A percentile compares a stretch with the other conserved stretches of the same genome.
These are phyloP conservation scores for Metarhizium sp. DNA, from an alignment of 2,329 filamentous ascomycete genomes.

Conservation along the genomic window DNA sequence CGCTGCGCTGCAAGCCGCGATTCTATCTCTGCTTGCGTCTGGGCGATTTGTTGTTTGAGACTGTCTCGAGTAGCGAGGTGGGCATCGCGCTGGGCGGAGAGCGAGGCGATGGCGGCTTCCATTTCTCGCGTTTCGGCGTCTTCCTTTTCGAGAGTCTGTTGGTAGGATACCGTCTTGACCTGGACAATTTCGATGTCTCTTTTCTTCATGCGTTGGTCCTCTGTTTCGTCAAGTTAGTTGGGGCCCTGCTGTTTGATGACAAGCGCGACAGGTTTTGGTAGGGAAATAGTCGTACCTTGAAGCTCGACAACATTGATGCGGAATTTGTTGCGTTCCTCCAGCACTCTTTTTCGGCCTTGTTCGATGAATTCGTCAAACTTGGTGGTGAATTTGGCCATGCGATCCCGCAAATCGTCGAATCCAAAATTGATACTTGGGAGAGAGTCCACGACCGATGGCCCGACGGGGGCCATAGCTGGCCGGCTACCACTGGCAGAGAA, in stretches of 20 bases:
- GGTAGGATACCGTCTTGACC: slow-evolving; percentile 60
- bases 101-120: slow-evolving; percentile 49
- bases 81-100: slow-evolving; percentile 50
- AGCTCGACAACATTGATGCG: slow-evolving; percentile 82
- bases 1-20: slow-evolving; percentile 61
- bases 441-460: slow-evolving; percentile 62
- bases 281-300: slow-evolving; percentile 55
- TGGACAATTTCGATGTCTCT: slow-evolving; percentile 78
- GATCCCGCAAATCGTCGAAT: slow-evolving; percentile 88
- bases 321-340: slow-evolving; percentile 92
- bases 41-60: slow-evolving; percentile 52
- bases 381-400: slow-evolving; percentile 86
- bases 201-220: slow-evolving; percentile 85
- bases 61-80: slow-evolving; percentile 48
- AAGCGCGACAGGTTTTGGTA: too few relatives aligned
- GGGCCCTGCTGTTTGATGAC: neutral
- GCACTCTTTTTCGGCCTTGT: slow-evolving; percentile 74
- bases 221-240: slow-evolving; percentile 32
- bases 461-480: slow-evolving; percentile 47
- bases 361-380: slow-evolving; percentile 94
- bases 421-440: slow-evolving; percentile 90
- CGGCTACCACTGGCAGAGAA: slow-evolving; percentile 54
- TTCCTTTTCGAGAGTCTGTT: slow-evolving; percentile 68
- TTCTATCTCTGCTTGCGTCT: slow-evolving; percentile 62
- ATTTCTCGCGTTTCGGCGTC: slow-evolving; percentile 69